phyloP scores from a whole-genome alignment of 2,329 filamentous ascomycete species.

The Didymosphaeria variabile region DNA sequence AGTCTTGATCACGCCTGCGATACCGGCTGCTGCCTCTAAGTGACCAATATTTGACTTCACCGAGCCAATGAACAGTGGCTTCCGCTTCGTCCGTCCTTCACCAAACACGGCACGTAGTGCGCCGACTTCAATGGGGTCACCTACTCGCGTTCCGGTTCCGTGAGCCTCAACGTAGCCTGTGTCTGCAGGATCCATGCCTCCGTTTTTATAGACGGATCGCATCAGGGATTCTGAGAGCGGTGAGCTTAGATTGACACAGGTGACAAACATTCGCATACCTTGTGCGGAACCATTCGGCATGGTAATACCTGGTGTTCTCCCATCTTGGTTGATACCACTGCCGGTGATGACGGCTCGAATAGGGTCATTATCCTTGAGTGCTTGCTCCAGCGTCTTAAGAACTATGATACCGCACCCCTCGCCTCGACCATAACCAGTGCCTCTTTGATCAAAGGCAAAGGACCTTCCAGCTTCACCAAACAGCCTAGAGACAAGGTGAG shows the following conservation, averaged over 20 bases:
- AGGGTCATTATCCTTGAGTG: slow-evolving; percentile 65
- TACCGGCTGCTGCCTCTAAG: slow-evolving; percentile 40
- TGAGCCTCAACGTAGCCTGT: slow-evolving; percentile 44
- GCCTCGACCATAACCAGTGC: slow-evolving; percentile 69
- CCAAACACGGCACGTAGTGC: slow-evolving; percentile 36
- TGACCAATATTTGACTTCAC: slow-evolving; percentile 48
- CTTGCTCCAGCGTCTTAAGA: slow-evolving; percentile 66
- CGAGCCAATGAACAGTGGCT: slow-evolving; percentile 37
- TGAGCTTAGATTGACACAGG: slow-evolving; percentile 6
- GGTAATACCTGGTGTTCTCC: slow-evolving; percentile 65
- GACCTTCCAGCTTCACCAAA: slow-evolving; percentile 42
- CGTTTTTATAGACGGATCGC: slow-evolving; percentile 30
- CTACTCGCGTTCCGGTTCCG: slow-evolving; percentile 66
- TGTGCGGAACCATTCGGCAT: slow-evolving; percentile 65
- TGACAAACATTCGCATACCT: slow-evolving; percentile 18
- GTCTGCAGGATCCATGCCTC: slow-evolving; percentile 33
- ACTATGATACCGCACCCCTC: slow-evolving; percentile 69
- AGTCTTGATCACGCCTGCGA: slow-evolving; percentile 50
- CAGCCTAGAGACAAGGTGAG: slow-evolving; percentile 23
- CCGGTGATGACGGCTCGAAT: slow-evolving; percentile 56
- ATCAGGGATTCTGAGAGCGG: slow-evolving; percentile 27
- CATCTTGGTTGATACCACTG: slow-evolving; percentile 60
- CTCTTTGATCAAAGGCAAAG: slow-evolving; percentile 59
- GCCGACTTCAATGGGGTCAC: slow-evolving; percentile 42
- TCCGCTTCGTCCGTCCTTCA: slow-evolving; percentile 27